A percentile compares a stretch with the other conserved stretches of the same genome.
Conservation (phyloP, 208 protist species). For the Pavlovales sp. region DNA sequence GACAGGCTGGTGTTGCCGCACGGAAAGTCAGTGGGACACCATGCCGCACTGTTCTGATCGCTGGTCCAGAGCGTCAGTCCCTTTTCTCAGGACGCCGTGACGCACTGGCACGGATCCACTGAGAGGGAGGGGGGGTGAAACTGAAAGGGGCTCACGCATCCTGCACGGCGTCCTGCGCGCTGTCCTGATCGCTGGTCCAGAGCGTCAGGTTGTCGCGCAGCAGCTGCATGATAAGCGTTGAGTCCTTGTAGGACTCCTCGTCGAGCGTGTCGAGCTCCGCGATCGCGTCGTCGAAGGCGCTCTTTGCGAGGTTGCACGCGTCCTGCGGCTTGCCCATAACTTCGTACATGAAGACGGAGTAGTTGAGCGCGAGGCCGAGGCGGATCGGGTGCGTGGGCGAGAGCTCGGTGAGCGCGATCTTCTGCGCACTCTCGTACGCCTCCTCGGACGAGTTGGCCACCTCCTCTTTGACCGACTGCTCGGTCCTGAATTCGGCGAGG, state of each 20-base stretch:
- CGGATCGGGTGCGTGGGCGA: slow-evolving; percentile 74
- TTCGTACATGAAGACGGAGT: slow-evolving; percentile 81
- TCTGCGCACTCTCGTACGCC: slow-evolving; percentile 67
- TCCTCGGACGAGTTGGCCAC: slow-evolving; percentile 61
- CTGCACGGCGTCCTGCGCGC: slow-evolving; percentile 5
- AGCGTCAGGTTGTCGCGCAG: slow-evolving; percentile 78
- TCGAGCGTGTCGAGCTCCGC: slow-evolving; percentile 70
- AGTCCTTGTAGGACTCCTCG: slow-evolving; percentile 72
- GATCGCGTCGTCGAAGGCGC: slow-evolving; percentile 79
- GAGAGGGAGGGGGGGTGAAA: too few relatives aligned
- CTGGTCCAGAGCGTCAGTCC: slow-evolving; percentile 77
- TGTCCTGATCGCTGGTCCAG: slow-evolving; percentile 67
- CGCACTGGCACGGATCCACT: too few relatives aligned
- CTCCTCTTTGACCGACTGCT: slow-evolving; percentile 46
- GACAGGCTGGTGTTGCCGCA: too few relatives aligned
- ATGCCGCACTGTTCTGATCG: slow-evolving; percentile 45
- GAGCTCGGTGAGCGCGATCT: slow-evolving; percentile 64
- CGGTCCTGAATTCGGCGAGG: slow-evolving; percentile 69
- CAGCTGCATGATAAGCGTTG: slow-evolving; percentile 82
- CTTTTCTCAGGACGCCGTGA: too few relatives aligned
- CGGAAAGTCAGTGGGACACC: too few relatives aligned
- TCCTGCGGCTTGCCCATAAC: slow-evolving; percentile 63
- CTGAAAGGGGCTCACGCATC: neutral
- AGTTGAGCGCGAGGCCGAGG: slow-evolving; percentile 79
- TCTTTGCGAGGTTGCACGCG: slow-evolving; percentile 75